Evolutionary conservation across 2,329 filamentous ascomycete species (phyloP).

Genomic region (Ophiostoma populinum): DNA sequence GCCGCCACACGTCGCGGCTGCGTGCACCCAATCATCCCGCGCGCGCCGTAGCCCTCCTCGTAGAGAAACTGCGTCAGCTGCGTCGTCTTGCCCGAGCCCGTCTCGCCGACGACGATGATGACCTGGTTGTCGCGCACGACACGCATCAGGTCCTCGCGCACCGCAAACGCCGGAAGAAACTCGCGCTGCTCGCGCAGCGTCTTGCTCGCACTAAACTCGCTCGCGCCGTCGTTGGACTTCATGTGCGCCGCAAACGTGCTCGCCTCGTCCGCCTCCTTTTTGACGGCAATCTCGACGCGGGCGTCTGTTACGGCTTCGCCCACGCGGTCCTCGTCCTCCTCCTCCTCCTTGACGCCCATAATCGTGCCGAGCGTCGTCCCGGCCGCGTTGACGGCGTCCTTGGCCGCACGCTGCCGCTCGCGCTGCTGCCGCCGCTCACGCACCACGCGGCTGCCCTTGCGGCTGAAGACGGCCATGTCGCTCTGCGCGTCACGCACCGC

Average conservation of each 20-base stretch:
- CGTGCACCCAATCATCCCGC: constrained; percentile 88
- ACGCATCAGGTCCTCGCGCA: constrained; percentile 77
- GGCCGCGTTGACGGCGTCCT: constrained; percentile 83
- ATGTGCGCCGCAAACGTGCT: constrained; percentile 76
- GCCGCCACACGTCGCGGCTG: constrained; percentile 92
- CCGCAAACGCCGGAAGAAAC: constrained; percentile 87
- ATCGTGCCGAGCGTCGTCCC: constrained; percentile 87
- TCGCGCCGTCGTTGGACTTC: constrained; percentile 73
- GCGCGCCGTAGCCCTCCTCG: constrained; percentile 81
- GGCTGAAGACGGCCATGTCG: constrained; percentile 95
- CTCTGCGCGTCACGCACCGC: constrained; percentile 88
- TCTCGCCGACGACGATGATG: constrained; percentile 90
- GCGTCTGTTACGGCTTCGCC: too few relatives aligned
- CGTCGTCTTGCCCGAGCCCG: constrained; percentile 93
- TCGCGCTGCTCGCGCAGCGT: constrained; percentile 80
- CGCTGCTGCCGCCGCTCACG: constrained; percentile 81
- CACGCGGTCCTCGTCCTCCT: constrained; percentile 88
- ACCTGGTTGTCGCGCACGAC: constrained; percentile 96
- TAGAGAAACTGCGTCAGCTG: constrained; percentile 92
- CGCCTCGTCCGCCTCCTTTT: constrained; percentile 23
- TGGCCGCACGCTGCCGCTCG: constrained; percentile 83
- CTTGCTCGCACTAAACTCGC: constrained; percentile 86
- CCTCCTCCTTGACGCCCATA: constrained; percentile 87
- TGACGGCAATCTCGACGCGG: too few relatives aligned
- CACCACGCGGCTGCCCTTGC: constrained; percentile 87